phyloP scores from a whole-genome alignment of 2,329 filamentous ascomycete genomes.

The Cryphonectria radicalis region DNA sequence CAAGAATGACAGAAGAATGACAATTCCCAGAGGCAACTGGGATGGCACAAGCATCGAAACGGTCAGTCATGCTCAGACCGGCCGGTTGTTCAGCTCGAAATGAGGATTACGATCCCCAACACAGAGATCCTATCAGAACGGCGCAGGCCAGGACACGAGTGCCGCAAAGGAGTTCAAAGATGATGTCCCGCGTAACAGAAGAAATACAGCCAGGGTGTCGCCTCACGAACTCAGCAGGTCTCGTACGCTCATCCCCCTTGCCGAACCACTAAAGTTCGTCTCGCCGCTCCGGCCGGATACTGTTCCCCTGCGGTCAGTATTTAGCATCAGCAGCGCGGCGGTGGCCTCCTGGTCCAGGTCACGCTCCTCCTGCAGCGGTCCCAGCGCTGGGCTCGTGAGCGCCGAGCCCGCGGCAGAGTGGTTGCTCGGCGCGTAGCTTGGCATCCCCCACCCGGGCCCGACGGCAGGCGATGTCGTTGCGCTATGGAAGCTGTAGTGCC shows the following conservation, averaged over 20 bases:
- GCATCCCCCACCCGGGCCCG: slow-evolving; percentile 48
- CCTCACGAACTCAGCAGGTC: slow-evolving; percentile 12
- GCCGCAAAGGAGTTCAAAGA: neutral
- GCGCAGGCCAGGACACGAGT: neutral
- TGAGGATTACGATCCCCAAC: neutral
- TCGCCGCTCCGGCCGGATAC: slow-evolving; percentile 6
- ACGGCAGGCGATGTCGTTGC: slow-evolving; percentile 54
- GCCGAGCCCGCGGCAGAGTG: slow-evolving; percentile 53
- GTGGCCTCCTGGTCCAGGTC: slow-evolving; percentile 79
- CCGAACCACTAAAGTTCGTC: neutral
- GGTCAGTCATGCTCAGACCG: neutral
- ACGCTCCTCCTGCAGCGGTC: slow-evolving; percentile 53
- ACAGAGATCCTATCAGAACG: neutral
- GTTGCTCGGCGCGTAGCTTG: slow-evolving; percentile 43
- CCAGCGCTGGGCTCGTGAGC: slow-evolving; percentile 61
- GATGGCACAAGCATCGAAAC: neutral
- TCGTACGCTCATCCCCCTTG: slow-evolving; percentile 9
- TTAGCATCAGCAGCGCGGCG: slow-evolving; percentile 85
- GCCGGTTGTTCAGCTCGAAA: neutral
- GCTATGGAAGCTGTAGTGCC: slow-evolving; percentile 49
- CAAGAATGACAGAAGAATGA: neutral
- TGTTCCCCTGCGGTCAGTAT: slow-evolving; percentile 69
- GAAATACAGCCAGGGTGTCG: neutral
- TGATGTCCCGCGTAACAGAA: neutral
- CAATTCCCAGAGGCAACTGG: neutral